Percentiles rank a stretch among this genome's conserved stretches.
Conservation (phyloP, 495 filamentous ascomycete species). For the Cenococcum geophilum region DNA sequence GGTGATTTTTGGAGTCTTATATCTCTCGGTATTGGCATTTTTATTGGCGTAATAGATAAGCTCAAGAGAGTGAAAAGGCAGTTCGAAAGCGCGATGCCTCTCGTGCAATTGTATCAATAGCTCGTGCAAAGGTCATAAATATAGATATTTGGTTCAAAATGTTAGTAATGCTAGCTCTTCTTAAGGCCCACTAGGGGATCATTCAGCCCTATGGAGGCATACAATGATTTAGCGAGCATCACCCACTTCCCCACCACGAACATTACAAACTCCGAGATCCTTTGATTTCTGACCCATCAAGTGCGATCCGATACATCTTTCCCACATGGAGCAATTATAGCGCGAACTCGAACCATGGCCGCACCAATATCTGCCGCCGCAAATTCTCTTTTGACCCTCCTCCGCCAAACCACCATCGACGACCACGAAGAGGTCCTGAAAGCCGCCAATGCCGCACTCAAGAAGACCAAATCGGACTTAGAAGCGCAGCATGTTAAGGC, state of each 20-base stretch:
- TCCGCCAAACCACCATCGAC: conserved; percentile 56
- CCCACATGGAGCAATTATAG: not conserved
- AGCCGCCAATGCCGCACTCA: conserved; percentile 63
- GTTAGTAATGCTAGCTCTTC: too few species aligned
- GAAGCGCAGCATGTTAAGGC: conserved; percentile 70
- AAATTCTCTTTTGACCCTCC: conserved; percentile 50
- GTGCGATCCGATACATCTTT: not conserved
- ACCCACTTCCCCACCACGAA: conserved; percentile 7
- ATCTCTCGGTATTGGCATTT: conserved; percentile 1
- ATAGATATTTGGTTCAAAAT: too few species aligned
- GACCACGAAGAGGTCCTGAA: conserved; percentile 68
- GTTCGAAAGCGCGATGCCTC: not conserved
- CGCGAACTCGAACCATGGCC: not conserved
- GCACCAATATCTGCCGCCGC: conserved; percentile 12
- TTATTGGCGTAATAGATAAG: not conserved
- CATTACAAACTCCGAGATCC: not conserved
- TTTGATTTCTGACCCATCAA: too few species aligned
- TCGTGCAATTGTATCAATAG: not conserved
- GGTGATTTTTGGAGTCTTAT: conserved; percentile 15
- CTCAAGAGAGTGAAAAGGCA: not conserved
- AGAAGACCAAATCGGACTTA: conserved; percentile 54
- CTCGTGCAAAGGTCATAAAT: too few species aligned
- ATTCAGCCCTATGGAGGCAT: not conserved
- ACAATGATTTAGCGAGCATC: conserved; percentile 7
- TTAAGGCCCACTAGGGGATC: not conserved